Percentiles rank a stretch among this genome's conserved stretches.
These are phyloP conservation scores for Sugiyamaella americana DNA, from an alignment of 805 yeast genomes.

Conservation along the genomic window DNA sequence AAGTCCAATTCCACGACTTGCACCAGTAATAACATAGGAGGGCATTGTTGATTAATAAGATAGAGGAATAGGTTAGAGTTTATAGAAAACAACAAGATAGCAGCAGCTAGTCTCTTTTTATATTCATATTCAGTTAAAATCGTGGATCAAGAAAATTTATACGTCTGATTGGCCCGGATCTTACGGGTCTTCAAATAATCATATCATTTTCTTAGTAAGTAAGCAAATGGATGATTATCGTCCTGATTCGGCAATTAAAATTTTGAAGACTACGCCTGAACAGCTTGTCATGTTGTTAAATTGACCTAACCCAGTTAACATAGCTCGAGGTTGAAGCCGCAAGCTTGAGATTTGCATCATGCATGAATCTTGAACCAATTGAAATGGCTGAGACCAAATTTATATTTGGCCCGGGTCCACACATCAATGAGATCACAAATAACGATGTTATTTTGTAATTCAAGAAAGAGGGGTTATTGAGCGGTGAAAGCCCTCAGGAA, in stretches of 20 bases:
- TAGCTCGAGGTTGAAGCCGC: not conserved
- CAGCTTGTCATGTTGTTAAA: not conserved
- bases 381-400: too few relatives aligned
- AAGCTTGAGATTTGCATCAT: not conserved
- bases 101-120: not conserved
- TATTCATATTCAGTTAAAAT: not conserved
- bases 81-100: too few relatives aligned
- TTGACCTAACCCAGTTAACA: not conserved
- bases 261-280: not conserved
- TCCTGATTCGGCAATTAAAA: not conserved
- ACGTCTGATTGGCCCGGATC: too few relatives aligned
- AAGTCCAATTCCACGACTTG: constrained; percentile 36
- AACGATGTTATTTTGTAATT: too few relatives aligned
- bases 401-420: too few relatives aligned
- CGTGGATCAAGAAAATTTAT: not conserved
- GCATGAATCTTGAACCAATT: too few relatives aligned
- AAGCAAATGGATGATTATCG: not conserved
- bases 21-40: constrained; percentile 35
- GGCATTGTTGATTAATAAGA: not conserved
- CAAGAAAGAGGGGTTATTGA: too few relatives aligned
- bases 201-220: too few relatives aligned
- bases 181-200: not conserved
- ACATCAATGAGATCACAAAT: too few relatives aligned
- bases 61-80: not conserved
- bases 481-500: too few relatives aligned